Conservation (phyloP, 371 early-diverging fungal genomes). For the Mucor piriformis region DNA sequence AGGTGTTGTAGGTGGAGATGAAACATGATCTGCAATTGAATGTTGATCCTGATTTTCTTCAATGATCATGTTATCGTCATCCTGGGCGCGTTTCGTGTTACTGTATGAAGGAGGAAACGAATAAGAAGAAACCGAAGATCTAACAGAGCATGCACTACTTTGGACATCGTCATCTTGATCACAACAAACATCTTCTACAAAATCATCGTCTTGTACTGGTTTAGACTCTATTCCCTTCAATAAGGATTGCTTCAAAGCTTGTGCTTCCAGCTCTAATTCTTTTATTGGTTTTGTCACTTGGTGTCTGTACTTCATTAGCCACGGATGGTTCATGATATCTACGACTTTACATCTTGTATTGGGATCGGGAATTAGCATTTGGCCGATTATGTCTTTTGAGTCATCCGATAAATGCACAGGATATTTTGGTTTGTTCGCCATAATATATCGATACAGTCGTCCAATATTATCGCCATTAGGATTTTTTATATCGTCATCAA, state of each 20-base stretch:
- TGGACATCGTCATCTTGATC: not conserved
- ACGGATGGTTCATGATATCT: slow-evolving; percentile 82
- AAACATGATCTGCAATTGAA: not conserved
- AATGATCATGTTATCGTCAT: not conserved
- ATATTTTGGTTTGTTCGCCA: slow-evolving; percentile 85
- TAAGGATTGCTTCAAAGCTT: slow-evolving; percentile 11
- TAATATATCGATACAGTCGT: slow-evolving; percentile 92
- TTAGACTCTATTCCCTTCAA: slow-evolving; percentile 3
- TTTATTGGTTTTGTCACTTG: slow-evolving; percentile 29
- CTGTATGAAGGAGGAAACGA: slow-evolving; percentile 18
- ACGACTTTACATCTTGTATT: slow-evolving; percentile 79
- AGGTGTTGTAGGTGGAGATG: slow-evolving; percentile 3
- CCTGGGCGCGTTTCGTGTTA: slow-evolving; percentile 10
- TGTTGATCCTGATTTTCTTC: not conserved
- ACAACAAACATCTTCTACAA: slow-evolving; percentile 6
- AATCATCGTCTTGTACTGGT: not conserved
- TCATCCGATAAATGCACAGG: slow-evolving; percentile 81
- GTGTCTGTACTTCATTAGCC: slow-evolving; percentile 43
- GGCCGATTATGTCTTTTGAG: slow-evolving; percentile 80
- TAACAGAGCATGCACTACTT: slow-evolving; percentile 8
- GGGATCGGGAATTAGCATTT: slow-evolving; percentile 94
- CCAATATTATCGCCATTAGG: slow-evolving; percentile 97
- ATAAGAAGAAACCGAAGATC: slow-evolving; percentile 17
- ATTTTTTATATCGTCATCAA: slow-evolving; percentile 97
- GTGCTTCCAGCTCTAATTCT: slow-evolving; percentile 26